Evolutionary conservation across 192 early-diverging fungal genomes (phyloP).

Genomic region (Coemansia sp.): DNA sequence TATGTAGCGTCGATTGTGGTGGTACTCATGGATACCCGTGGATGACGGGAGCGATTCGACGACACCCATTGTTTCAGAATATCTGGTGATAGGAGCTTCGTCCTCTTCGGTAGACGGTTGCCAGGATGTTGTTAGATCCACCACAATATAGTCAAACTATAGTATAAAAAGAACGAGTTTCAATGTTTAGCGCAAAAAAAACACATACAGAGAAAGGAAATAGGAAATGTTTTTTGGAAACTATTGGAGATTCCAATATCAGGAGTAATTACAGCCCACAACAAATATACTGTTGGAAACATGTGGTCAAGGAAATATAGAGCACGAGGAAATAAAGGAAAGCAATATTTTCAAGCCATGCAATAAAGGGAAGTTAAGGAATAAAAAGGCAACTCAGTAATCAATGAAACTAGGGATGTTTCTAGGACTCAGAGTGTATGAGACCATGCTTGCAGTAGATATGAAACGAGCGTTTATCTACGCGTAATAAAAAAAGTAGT

Average conservation of each 20-base stretch:
- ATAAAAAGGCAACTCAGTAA: neutral
- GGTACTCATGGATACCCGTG: slow-evolving; percentile 14
- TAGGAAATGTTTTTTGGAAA: neutral
- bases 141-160: slow-evolving; percentile 27
- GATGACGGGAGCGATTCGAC: slow-evolving; percentile 40
- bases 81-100: neutral
- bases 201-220: neutral
- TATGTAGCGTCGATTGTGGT: neutral
- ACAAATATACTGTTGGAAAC: neutral
- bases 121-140: slow-evolving; percentile 20
- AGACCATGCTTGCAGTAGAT: neutral
- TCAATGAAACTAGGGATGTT: neutral
- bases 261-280: neutral
- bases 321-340: neutral
- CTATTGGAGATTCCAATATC: neutral
- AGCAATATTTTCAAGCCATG: neutral
- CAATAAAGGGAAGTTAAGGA: slow-evolving; percentile 4
- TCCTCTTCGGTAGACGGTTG: neutral
- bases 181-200: neutral
- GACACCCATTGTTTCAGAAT: slow-evolving; percentile 31
- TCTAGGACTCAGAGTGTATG: neutral
- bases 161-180: neutral
- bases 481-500: neutral
- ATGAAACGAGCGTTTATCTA: neutral
- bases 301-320: neutral